These are phyloP conservation scores for Chaetomiaceae sp. DNA, from an alignment of 2,329 filamentous ascomycete species.

Conservation along the genomic window DNA sequence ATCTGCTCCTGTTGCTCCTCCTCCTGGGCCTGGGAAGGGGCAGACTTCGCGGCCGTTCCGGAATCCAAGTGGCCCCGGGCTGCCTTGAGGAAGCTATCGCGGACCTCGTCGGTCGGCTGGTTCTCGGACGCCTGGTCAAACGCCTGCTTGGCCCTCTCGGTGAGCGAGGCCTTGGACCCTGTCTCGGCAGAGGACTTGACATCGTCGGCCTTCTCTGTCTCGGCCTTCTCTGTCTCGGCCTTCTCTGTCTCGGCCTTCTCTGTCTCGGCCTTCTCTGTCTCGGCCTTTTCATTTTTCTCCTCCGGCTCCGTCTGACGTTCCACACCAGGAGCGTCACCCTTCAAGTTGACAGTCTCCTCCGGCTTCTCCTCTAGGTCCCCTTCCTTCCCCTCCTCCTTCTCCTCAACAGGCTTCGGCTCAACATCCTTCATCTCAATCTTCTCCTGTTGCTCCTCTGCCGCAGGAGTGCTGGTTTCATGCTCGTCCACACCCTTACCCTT, in stretches of 20 bases:
- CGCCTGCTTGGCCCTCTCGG: conserved; percentile 24
- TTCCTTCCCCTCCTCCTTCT: conserved; percentile 24
- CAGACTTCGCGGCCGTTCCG: background rate
- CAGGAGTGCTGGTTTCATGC: background rate
- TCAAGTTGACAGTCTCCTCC: background rate
- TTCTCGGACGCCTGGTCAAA: conserved; percentile 25
- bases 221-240: conserved; percentile 9
- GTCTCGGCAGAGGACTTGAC: conserved; percentile 11
- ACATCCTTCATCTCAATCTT: conserved; percentile 28
- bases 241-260: conserved; percentile 12
- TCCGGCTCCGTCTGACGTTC: conserved; percentile 9
- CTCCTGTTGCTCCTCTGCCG: conserved; percentile 11
- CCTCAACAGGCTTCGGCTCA: conserved; percentile 29
- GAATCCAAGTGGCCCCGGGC: conserved; percentile 8
- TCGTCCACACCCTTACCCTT: conserved; percentile 2
- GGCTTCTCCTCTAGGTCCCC: conserved; percentile 9
- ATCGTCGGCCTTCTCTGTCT: too few relatives aligned
- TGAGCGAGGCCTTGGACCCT: conserved; percentile 12
- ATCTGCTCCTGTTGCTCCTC: background rate
- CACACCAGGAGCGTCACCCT: conserved; percentile 1
- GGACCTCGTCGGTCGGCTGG: conserved; percentile 21
- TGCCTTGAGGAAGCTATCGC: conserved; percentile 21
- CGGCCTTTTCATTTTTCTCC: conserved; percentile 28
- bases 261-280: conserved; percentile 8
- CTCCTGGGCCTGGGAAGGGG: background rate